These are phyloP conservation scores for Aspergillus costaricaensis DNA, from an alignment of 2,329 filamentous ascomycete genomes.

Conservation along the genomic window DNA sequence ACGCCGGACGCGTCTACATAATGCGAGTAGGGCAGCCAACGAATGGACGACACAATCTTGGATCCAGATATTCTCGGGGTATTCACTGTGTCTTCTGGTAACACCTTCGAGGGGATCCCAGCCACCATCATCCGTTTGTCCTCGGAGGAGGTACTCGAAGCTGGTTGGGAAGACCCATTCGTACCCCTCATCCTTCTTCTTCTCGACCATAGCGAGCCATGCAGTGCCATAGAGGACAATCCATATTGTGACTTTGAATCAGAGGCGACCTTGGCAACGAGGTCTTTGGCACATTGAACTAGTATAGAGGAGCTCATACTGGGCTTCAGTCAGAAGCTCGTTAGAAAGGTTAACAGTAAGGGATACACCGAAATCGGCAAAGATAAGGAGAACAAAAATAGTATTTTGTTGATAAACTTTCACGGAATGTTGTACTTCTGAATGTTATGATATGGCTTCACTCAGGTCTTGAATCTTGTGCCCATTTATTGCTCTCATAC, in stretches of 20 bases:
- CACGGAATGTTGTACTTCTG: too few relatives aligned
- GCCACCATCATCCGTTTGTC: constrained; percentile 27
- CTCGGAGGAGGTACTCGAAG: constrained; percentile 32
- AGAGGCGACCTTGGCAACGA: constrained; percentile 2
- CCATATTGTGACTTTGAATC: constrained; percentile 6
- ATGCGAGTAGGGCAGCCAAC: constrained; percentile 8
- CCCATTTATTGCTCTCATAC: too few relatives aligned
- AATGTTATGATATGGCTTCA: too few relatives aligned
- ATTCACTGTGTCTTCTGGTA: not conserved
- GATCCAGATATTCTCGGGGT: constrained; percentile 2
- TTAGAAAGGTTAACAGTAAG: too few relatives aligned
- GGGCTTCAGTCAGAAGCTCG: not conserved
- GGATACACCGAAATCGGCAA: too few relatives aligned
- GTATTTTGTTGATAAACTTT: too few relatives aligned
- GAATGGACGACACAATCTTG: constrained; percentile 9
- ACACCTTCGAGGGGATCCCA: constrained; percentile 24
- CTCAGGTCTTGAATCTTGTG: too few relatives aligned
- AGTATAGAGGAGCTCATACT: not conserved
- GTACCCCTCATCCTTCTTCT: not conserved
- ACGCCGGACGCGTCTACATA: constrained; percentile 4
- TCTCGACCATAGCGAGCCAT: constrained; percentile 12
- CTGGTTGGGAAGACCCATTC: constrained; percentile 38
- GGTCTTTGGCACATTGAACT: not conserved
- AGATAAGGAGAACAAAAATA: too few relatives aligned
- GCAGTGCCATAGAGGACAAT: constrained; percentile 15